A percentile compares a stretch with the other conserved stretches of the same genome.
Conservation (phyloP, 108 stramenopile genomes). For the Parietichytrium sp. region DNA sequence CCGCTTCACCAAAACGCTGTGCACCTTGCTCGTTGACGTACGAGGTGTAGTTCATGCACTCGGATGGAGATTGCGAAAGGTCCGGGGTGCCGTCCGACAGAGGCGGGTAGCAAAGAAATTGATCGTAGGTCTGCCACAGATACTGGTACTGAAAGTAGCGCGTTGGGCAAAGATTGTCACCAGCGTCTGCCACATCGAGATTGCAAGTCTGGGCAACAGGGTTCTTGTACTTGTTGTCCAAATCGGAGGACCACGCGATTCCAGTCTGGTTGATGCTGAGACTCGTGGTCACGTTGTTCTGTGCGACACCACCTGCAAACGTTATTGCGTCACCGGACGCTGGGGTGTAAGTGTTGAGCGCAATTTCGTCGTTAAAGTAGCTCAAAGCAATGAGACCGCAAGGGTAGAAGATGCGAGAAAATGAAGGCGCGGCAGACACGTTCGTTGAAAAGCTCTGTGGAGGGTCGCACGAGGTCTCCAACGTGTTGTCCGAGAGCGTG, state of each 20-base stretch:
- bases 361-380: constrained; percentile 88
- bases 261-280: constrained; percentile 75
- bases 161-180: constrained; percentile 8
- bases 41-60: not conserved
- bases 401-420: constrained; percentile 78
- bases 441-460: constrained; percentile 4
- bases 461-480: constrained; percentile 50
- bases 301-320: constrained; percentile 1
- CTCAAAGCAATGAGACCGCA: constrained; percentile 98
- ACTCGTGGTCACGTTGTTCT: constrained; percentile 31
- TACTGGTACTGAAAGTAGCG: constrained; percentile 22
- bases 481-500: not conserved
- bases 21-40: not conserved
- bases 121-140: constrained; percentile 43
- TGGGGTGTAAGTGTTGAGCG: constrained; percentile 51
- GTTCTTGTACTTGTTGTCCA: constrained; percentile 73
- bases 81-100: not conserved
- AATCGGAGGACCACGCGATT: constrained; percentile 92
- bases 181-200: not conserved
- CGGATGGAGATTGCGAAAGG: constrained; percentile 1
- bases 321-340: not conserved
- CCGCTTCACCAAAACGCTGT: not conserved
- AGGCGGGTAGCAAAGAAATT: constrained; percentile 38
- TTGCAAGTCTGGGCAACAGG: not conserved
- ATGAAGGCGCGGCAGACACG: not conserved